Evolutionary conservation across 1,139 yeast genomes (phyloP), one percentile per base, ranked within the genome.

Genomic region (Suhomyces maxii): DNA sequence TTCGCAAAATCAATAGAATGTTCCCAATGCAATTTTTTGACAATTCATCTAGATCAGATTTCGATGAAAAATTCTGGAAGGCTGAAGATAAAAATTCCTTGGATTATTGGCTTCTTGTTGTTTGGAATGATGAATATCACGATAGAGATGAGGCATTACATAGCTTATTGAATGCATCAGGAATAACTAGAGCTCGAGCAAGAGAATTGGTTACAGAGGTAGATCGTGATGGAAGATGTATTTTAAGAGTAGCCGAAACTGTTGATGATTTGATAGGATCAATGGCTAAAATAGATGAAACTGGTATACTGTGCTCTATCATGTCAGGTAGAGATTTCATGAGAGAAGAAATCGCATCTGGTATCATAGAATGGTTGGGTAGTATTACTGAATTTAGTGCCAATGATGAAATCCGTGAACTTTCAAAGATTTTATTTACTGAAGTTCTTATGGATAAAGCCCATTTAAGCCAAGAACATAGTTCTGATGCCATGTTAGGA

Each of bases 61-160:
- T 74, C 11, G 68, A 74, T 0, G 45, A 46, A 28, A 51, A 51
- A n/a, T 72, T 71, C 45, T 71, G 67, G 6, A 68, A 65, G 0
- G 62, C 56, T 1, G 50, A 44, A 6, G 76, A 69, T 48, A 36
- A 37, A 5, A 68, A 67, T 49, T 54, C 68, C 1, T 53, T 53
- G 11, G 59, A 67, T 18, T 43, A 49, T 35, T 81, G 79, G 70
- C 66, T 69, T 40, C 69, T 83, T 32, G 61, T 84, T 23, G 67
- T 86, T 18, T 86, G 90, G 86, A 86, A 86, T 60, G 95, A 86
- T 57, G 93, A 86, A 57, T 73, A 71, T 52, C 93, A 86, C 58
- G 77, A 81, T 55, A 77, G 76, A 53, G 69, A 74, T 1, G 69
- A 71, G 39, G 84, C 84, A 1, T 65, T 67, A 10, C 55, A 60